These are phyloP conservation scores for Colletotrichum plurivorum DNA, from an alignment of 2,329 filamentous ascomycete genomes.

Conservation along the genomic window DNA sequence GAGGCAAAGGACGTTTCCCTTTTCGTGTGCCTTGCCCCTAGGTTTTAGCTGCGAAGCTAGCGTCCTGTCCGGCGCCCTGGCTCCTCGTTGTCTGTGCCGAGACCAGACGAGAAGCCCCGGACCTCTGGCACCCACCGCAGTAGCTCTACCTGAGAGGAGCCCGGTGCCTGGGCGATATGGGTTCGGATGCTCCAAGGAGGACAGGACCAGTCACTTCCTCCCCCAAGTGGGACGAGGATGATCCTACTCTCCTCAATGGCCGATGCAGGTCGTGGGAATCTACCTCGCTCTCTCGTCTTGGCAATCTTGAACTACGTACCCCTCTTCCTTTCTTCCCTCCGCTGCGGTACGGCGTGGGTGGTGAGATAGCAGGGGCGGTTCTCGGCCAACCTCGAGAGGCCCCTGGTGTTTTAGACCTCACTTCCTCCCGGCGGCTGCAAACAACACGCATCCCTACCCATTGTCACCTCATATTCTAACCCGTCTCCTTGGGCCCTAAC, in stretches of 20 bases:
- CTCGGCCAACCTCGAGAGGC: constrained; percentile 34
- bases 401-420: constrained; percentile 34
- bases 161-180: constrained; percentile 29
- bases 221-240: constrained; percentile 22
- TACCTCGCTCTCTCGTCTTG: not conserved
- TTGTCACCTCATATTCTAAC: constrained; percentile 38
- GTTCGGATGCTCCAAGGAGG: constrained; percentile 29
- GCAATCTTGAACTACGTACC: not conserved
- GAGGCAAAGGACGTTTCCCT: not conserved
- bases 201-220: not conserved
- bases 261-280: constrained; percentile 1
- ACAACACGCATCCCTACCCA: constrained; percentile 3
- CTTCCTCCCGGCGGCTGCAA: constrained; percentile 31
- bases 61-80: constrained; percentile 29
- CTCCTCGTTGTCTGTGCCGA: constrained; percentile 36
- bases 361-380: not conserved
- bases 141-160: constrained; percentile 23
- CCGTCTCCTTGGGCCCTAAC: constrained; percentile 36
- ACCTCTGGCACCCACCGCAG: constrained; percentile 25
- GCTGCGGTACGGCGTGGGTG: not conserved
- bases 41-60: constrained; percentile 39
- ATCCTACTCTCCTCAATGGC: constrained; percentile 7
- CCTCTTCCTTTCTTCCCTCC: not conserved
- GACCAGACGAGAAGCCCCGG: constrained; percentile 32
- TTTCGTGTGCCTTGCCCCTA: constrained; percentile 5